Conservation (phyloP, 352 stramenopile genomes). For the Phytopythium helicoides region DNA sequence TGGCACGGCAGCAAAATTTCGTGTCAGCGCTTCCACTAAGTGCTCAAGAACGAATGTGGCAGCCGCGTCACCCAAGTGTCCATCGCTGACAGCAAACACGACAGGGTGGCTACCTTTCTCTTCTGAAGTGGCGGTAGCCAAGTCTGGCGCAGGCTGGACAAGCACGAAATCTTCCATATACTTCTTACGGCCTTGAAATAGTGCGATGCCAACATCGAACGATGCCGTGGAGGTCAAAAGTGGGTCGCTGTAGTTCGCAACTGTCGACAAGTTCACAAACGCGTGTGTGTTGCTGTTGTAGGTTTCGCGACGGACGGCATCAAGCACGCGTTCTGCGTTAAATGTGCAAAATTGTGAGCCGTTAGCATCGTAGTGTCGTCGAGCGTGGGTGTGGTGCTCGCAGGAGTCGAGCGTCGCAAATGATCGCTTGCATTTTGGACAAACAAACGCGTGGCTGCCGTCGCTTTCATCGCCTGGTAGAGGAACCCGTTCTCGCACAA, state of each 20-base stretch:
- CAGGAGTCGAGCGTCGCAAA: constrained; percentile 69
- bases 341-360: constrained; percentile 59
- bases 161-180: constrained; percentile 92
- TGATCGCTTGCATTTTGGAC: constrained; percentile 52
- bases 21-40: constrained; percentile 28
- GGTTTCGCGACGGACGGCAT: constrained; percentile 23
- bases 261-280: not conserved
- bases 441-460: constrained; percentile 53
- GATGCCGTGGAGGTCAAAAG: not conserved
- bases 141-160: constrained; percentile 8
- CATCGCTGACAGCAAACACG: constrained; percentile 95
- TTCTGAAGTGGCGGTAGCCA: not conserved
- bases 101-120: constrained; percentile 19
- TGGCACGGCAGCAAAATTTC: constrained; percentile 27
- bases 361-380: constrained; percentile 26
- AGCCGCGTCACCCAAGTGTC: constrained; percentile 90
- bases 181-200: constrained; percentile 90
- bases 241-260: not conserved
- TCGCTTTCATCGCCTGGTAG: not conserved
- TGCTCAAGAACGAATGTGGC: constrained; percentile 76
- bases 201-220: constrained; percentile 31
- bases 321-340: constrained; percentile 21
- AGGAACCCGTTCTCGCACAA: constrained; percentile 34
- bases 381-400: constrained; percentile 50
- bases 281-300: not conserved